These are phyloP conservation scores for Diaporthe ilicicola DNA, from an alignment of 2,329 filamentous ascomycete genomes.

Conservation along the genomic window DNA sequence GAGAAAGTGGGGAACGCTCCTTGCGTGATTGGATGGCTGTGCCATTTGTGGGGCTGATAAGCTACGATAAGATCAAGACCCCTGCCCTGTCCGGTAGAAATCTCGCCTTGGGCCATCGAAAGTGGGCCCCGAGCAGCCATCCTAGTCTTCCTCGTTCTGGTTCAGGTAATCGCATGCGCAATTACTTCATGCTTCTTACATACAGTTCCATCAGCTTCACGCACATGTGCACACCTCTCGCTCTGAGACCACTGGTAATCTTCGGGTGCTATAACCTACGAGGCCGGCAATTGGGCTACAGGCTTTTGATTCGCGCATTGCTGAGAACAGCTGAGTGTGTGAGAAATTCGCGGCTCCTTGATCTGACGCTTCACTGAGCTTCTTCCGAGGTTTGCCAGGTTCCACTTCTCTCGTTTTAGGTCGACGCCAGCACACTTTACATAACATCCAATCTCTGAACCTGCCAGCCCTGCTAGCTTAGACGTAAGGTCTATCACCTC, in stretches of 20 bases:
- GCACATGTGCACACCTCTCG: too few species aligned
- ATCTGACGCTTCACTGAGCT: not conserved
- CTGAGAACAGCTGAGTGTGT: not conserved
- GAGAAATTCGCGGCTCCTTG: not conserved
- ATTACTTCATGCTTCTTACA: not conserved
- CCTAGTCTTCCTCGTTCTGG: not conserved
- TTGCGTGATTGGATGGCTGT: not conserved
- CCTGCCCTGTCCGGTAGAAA: slow-evolving; percentile 10
- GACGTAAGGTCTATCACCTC: slow-evolving; percentile 6
- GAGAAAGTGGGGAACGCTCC: slow-evolving; percentile 16
- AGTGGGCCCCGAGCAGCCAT: not conserved
- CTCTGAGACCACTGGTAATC: not conserved
- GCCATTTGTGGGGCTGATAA: slow-evolving; percentile 27
- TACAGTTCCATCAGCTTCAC: not conserved
- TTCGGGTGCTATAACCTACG: not conserved
- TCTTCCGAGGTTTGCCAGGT: not conserved
- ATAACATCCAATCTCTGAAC: slow-evolving; percentile 17
- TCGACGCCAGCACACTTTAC: not conserved
- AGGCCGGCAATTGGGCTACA: too few species aligned
- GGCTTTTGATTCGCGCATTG: not conserved
- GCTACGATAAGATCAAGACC: slow-evolving; percentile 4
- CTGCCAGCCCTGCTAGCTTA: slow-evolving; percentile 15
- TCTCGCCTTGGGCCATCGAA: not conserved
- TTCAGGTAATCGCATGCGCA: slow-evolving; percentile 10
- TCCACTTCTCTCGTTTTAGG: slow-evolving; percentile 1